phyloP scores from a whole-genome alignment of 2,329 filamentous ascomycete genomes.

The Corniculantispora saksenae region DNA sequence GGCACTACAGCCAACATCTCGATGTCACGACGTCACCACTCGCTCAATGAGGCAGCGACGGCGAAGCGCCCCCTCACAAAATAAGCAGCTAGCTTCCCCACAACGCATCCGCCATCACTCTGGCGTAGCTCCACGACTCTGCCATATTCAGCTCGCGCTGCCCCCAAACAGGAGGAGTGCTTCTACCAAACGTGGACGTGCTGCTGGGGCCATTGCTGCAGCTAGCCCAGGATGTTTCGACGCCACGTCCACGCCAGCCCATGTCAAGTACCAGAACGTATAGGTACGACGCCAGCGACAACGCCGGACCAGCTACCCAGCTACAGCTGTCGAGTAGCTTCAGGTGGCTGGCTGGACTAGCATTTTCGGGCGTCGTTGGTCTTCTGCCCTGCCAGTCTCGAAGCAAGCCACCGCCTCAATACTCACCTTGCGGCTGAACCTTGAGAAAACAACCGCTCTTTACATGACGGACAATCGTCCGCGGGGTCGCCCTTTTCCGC shows the following conservation, averaged over 20 bases:
- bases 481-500: not conserved
- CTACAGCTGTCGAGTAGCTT: not conserved
- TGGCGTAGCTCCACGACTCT: not conserved
- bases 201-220: not conserved
- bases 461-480: not conserved
- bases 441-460: not conserved
- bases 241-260: not conserved
- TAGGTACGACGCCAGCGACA: constrained; percentile 2
- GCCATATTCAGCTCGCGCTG: constrained; percentile 2
- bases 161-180: not conserved
- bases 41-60: not conserved
- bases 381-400: too few species aligned
- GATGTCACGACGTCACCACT: constrained; percentile 3
- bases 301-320: not conserved
- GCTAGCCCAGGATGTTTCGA: constrained; percentile 14
- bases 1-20: too few species aligned
- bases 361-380: not conserved
- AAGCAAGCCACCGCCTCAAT: not conserved
- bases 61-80: not conserved
- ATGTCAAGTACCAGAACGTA: constrained; percentile 6
- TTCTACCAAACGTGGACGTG: not conserved
- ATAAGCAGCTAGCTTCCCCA: constrained; percentile 1
- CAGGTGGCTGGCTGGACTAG: not conserved
- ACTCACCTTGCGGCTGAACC: not conserved
- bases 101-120: not conserved